phyloP scores from a whole-genome alignment of 768 basidiomycete species.

The Russula sp. region DNA sequence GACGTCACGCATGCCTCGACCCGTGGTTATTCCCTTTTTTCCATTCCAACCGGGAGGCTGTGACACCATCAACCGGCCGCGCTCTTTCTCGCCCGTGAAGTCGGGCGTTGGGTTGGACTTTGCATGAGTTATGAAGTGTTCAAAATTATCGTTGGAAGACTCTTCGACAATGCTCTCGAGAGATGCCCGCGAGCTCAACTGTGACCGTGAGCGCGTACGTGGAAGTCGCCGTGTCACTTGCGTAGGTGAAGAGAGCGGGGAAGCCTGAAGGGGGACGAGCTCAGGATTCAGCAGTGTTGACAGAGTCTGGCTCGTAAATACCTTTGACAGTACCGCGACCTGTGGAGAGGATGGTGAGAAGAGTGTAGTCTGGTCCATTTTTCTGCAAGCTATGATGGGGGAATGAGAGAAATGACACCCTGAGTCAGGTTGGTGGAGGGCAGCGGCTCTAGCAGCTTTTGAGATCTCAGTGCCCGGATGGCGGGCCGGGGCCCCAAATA shows the following conservation, averaged over 20 bases:
- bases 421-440: neutral
- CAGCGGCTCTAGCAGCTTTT: neutral
- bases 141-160: neutral
- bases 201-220: slow-evolving; percentile 23
- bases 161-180: slow-evolving; percentile 31
- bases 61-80: slow-evolving; percentile 3
- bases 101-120: slow-evolving; percentile 1
- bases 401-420: neutral
- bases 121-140: neutral
- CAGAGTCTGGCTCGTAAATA: neutral
- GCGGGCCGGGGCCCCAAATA: slow-evolving; percentile 12
- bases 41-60: slow-evolving; percentile 26
- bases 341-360: slow-evolving; percentile 2
- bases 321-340: slow-evolving; percentile 4
- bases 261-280: neutral
- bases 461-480: neutral
- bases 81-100: slow-evolving; percentile 5
- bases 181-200: slow-evolving; percentile 21
- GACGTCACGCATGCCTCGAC: slow-evolving; percentile 26
- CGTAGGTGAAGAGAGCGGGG: slow-evolving; percentile 23
- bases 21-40: slow-evolving; percentile 23
- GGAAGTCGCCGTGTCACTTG: slow-evolving; percentile 20
- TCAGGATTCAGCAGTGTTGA: neutral
- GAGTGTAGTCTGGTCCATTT: slow-evolving; percentile 8
- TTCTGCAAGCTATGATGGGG: slow-evolving; percentile 2